Base-by-base conservation (phyloP, 306 rosid genomes). In the Inga laurina region DNA sequence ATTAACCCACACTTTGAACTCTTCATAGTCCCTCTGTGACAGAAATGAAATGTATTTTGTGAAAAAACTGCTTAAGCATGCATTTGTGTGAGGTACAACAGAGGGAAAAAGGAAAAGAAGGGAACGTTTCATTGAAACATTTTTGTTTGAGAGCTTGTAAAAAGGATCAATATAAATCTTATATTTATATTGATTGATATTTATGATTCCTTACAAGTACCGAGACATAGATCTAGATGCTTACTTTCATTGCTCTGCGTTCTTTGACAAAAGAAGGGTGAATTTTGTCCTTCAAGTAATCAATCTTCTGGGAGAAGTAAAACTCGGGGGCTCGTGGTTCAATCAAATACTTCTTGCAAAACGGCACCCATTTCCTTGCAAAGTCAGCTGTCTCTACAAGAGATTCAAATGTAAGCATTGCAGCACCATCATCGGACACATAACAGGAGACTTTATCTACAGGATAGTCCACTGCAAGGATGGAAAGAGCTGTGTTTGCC, bases 281-380 rank as follows among this genome's bases (percentile, higher is more conserved):
- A 74, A 96, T 91, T 90, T 96, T 96, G 80, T 96, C 98, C 89
- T 84, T 96, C 84, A 96, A 84, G 85, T 94, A 96, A 84, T 96
- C 99, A 86, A 96, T 93, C 91, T 96, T 96, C 90, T 94, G 99
- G 72, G 98, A 92, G 83, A 96, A 96, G 90, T 94, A 96, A 88
- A 84, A 93, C 89, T 96, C 99, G 37, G 99, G 99, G 77, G 99
- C 98, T 56, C 97, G 93, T 71, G 99, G 99, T 87, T 96, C 99
- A 83, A 96, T 92, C 13, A 91, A 77, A 79, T 89, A 96, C 77
- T 94, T 96, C 74, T 91, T 92, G 92, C 99, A 96, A 87, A 96
- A 96, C 10, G 98, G 99, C 44, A 94, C 98, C 99, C 99, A 96
- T 74, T 86, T 92, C 84, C 92, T 94, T 78, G 97, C 97, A 88